Conservation (phyloP, 306 rosid species). For the Cercis canadensis region DNA sequence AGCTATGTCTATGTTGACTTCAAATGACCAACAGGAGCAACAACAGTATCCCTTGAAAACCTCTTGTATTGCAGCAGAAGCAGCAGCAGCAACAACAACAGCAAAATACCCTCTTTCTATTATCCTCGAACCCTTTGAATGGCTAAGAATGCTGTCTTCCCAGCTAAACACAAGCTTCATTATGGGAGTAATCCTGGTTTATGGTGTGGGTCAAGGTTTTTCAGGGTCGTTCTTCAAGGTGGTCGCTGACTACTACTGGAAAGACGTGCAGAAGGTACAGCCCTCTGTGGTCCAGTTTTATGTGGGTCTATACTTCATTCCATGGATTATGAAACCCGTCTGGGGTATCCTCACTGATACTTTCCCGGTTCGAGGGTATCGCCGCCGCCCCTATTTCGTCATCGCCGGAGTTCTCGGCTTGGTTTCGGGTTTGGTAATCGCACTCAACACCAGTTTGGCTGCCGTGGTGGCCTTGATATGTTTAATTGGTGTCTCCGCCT, state of each 20-base stretch:
- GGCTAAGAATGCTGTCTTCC: constrained; percentile 57
- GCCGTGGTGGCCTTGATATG: constrained; percentile 48
- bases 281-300: constrained; percentile 69
- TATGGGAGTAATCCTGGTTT: constrained; percentile 52
- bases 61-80: too few species aligned
- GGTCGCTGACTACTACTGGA: constrained; percentile 76
- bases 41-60: too few species aligned
- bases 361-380: constrained; percentile 59
- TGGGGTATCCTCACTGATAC: constrained; percentile 80
- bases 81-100: background rate
- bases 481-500: constrained; percentile 58
- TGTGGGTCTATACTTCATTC: constrained; percentile 61
- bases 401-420: constrained; percentile 55
- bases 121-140: constrained; percentile 48
- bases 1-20: too few species aligned
- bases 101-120: background rate
- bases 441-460: constrained; percentile 24
- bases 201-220: constrained; percentile 76
- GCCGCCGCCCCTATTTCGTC: constrained; percentile 61
- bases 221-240: constrained; percentile 63
- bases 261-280: constrained; percentile 68
- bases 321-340: constrained; percentile 74
- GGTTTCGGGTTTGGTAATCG: constrained; percentile 41
- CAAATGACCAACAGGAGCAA: too few species aligned
- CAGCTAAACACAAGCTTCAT: constrained; percentile 54